Base-by-base conservation (phyloP, 352 stramenopile species). In the Thraustotheca clavata region DNA sequence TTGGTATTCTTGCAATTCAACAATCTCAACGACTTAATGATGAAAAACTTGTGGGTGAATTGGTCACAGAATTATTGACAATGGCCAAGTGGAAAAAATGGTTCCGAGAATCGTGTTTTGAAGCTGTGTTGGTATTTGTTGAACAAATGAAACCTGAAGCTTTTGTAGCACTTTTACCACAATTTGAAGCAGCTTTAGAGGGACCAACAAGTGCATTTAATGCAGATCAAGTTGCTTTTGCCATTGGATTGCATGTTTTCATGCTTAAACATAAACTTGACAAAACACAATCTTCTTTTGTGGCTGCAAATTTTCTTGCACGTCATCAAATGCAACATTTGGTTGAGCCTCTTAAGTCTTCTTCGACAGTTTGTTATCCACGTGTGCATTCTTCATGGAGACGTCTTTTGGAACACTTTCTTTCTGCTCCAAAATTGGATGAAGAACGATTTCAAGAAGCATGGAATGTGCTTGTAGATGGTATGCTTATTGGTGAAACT, bases 11-110 rank as follows among this genome's bases (percentile, higher is more conserved):
- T 49, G 85, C 87, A 20, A 55, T 97, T 55, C 76, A 89, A 43
- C 81, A 84, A 54, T 94, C 81, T 7, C 82, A 79, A 11, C 74
- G 86, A 5, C 67, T 96, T 31, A 24, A 32, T 0, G 69, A 74
- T 40, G 73, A 65, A 16, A 61, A 69, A 5, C 59, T 80, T 12
- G 68, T 77, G 29, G 72, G 80, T 11, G 63, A 62, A 2, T 70
- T 91, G 18, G 49, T 83, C 22, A 67, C 59, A 31, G 62, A 81
- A 43, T 62, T 86, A 5, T 60, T 77, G 11, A 70, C 72, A 35
- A 73, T 83, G 66, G 72, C 71, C 39, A 70, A 76, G 66, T 94
- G 87, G 76, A 93, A 94, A 72, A 90, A 91, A 60, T 95, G 84
- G 84, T 76, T 94, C 36, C 81, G 83, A 24, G 85, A 94, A 49